Evolutionary conservation across 2,329 filamentous ascomycete species (phyloP).

Genomic region (Setomelanomma holmii): DNA sequence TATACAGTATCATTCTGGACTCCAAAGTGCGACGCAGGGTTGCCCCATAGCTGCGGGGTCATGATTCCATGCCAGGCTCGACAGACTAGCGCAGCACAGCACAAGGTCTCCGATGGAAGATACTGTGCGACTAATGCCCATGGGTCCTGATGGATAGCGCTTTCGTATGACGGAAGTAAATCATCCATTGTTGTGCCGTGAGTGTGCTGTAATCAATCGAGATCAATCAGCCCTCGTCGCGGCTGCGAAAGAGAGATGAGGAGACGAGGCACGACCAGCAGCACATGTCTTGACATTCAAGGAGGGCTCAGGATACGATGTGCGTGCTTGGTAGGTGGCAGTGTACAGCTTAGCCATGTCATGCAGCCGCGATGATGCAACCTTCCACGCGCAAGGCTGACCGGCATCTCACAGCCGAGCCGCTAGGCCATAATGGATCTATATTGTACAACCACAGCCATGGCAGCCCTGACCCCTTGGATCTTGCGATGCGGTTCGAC

Average conservation of each 20-base stretch:
- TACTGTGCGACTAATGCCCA: constrained; percentile 65
- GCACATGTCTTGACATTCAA: neutral
- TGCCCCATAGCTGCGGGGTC: constrained; percentile 66
- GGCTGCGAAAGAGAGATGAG: neutral
- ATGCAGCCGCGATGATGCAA: constrained; percentile 4
- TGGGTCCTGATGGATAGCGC: constrained; percentile 61
- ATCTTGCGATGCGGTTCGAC: no score
- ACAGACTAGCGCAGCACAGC: constrained; percentile 63
- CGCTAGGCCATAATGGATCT: no score
- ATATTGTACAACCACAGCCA: no score
- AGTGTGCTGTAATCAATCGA: neutral
- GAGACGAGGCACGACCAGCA: no score
- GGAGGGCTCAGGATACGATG: neutral
- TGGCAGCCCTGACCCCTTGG: no score
- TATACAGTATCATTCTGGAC: constrained; percentile 67
- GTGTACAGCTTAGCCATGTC: neutral
- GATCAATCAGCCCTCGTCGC: neutral
- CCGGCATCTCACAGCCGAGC: neutral
- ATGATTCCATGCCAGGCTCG: constrained; percentile 66
- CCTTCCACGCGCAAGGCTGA: constrained; percentile 1
- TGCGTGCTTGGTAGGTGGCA: constrained; percentile 1
- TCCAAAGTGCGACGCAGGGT: constrained; percentile 68
- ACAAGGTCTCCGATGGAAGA: constrained; percentile 63
- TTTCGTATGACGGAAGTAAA: constrained; percentile 66
- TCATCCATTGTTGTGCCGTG: constrained; percentile 57